Evolutionary conservation across 2,329 filamentous ascomycete genomes (phyloP), one percentile per base, ranked within the genome.

Genomic region (Stylonectria norvegica): DNA sequence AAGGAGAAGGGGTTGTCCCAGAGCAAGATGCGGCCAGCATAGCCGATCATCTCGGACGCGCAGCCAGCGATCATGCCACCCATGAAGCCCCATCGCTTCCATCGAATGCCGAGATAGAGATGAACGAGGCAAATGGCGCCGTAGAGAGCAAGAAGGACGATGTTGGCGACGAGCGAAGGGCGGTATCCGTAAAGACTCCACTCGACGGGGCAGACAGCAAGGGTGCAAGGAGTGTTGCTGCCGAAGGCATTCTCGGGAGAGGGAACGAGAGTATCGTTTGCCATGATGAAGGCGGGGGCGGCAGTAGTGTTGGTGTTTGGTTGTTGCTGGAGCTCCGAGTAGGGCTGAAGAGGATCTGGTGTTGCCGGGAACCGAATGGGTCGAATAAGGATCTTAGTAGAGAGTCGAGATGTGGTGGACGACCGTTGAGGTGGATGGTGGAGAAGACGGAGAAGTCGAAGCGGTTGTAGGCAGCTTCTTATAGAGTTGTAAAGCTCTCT

Each of bases 11-110:
- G 78, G 51, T 85, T 76, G 31, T 71, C 46, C 47, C 73, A 71
- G 43, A 81, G 64, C 52, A 79, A 56, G 36, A 84, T 66, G 9
- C 83, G 71, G 3, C 79, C 83, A 1, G 65, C 61, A 47, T 86
- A 86, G 14, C 83, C 83, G 22, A 83, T 54, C 9, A 83, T 69
- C 52, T 83, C 81, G 34, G 70, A 66, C 5, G 73, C 28, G 48
- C 73, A 79, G 32, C 82, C 82, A 14, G 71, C 53, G 5, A 78
- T 51, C 70, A 85, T 78, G 45, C 68, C 70, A 9, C 50, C 48
- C 61, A 69, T 69, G 57, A 73, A 78, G 42, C 65, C 68, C 65
- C 69, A 73, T 17, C 60, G 65, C 50, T 60, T 70, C 69, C 70
- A 75, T 27, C 67, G 58, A 28, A 68, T 31, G 30, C 75, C 75